phyloP scores from a whole-genome alignment of 169 alveolate genomes.

The Perkinsus olseni region DNA sequence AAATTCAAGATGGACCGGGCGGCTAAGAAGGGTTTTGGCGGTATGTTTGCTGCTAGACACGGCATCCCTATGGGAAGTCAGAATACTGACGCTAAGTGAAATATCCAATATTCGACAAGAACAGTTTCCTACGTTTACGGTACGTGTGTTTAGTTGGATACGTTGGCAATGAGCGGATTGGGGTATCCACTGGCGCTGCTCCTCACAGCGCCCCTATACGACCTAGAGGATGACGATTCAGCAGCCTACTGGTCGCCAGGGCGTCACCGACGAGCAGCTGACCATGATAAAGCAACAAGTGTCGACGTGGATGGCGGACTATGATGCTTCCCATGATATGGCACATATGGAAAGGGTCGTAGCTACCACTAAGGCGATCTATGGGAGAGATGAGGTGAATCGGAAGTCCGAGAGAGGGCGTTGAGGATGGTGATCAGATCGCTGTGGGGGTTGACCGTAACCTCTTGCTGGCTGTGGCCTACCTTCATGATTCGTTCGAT shows the following conservation, averaged over 20 bases:
- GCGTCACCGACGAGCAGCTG: not conserved
- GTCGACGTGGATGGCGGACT: not conserved
- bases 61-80: not conserved
- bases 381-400: not conserved
- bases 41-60: not conserved
- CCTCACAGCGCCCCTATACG: too few species aligned
- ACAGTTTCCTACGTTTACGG: too few species aligned
- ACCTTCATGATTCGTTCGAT: not conserved
- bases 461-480: not conserved
- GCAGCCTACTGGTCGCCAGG: too few species aligned
- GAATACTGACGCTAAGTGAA: not conserved
- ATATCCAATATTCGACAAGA: too few species aligned
- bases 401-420: not conserved
- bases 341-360: not conserved
- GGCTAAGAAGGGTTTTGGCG: not conserved
- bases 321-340: not conserved
- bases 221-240: too few species aligned
- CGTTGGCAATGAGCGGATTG: too few species aligned
- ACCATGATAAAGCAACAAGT: not conserved
- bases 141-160: too few species aligned
- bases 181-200: too few species aligned
- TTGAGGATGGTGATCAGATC: not conserved
- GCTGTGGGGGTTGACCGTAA: not conserved
- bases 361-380: not conserved
- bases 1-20: not conserved